phyloP scores from a whole-genome alignment of 495 filamentous ascomycete genomes.

The Hypoxylon subgilvum region DNA sequence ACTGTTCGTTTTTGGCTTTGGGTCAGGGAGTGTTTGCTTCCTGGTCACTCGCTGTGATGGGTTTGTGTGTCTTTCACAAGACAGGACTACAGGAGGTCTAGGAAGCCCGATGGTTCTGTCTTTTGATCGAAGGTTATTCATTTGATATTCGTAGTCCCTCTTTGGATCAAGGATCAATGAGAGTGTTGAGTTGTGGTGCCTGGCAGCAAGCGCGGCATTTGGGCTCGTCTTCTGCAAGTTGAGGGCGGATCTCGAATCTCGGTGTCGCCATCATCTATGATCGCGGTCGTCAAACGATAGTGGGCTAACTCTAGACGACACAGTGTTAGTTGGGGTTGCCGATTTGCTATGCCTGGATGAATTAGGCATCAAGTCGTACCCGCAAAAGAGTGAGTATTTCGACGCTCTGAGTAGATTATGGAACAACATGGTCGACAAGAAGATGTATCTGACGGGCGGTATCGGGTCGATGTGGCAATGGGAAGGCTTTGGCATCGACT shows the following conservation, averaged over 20 bases:
- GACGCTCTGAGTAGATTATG: slow-evolving; percentile 55
- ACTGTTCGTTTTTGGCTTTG: too few relatives aligned
- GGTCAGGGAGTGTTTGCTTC: too few relatives aligned
- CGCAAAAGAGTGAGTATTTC: slow-evolving; percentile 37
- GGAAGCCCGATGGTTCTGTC: too few relatives aligned
- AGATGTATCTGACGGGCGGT: slow-evolving; percentile 66
- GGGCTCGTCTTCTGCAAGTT: background rate
- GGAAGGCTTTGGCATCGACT: slow-evolving; percentile 67
- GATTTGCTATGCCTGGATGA: slow-evolving; percentile 46
- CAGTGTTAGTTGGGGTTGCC: slow-evolving; percentile 47
- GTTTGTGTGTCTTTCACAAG: too few relatives aligned
- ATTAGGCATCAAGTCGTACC: slow-evolving; percentile 35
- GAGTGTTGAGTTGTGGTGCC: too few relatives aligned
- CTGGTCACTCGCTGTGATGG: too few relatives aligned
- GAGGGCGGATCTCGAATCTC: background rate
- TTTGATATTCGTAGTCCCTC: too few relatives aligned
- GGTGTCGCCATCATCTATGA: background rate
- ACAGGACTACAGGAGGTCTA: too few relatives aligned
- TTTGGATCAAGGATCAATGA: too few relatives aligned
- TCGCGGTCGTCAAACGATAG: background rate
- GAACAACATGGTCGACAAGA: slow-evolving; percentile 64
- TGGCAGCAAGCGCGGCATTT: too few relatives aligned
- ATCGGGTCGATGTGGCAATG: slow-evolving; percentile 65
- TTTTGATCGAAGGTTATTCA: too few relatives aligned
- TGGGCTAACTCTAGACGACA: slow-evolving; percentile 6